Percentiles rank a stretch among this genome's conserved stretches.
phyloP scores from a whole-genome alignment of 106 monocot genomes.

The Acanthochlamys bracteata region DNA sequence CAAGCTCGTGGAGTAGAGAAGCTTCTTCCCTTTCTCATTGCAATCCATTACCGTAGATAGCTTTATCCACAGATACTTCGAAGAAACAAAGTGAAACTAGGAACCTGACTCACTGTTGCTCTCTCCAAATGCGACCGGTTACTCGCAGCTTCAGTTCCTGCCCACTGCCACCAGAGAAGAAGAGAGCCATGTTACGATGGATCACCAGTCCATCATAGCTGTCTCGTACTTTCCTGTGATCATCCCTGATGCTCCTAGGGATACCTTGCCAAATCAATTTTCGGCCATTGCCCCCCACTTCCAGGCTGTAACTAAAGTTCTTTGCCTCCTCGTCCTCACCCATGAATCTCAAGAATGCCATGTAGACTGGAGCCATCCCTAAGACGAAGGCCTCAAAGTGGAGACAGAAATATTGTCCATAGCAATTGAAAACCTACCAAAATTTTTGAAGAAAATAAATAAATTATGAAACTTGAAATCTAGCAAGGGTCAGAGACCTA shows the following conservation, averaged over 20 bases:
- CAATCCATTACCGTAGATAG: background rate
- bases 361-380: constrained; percentile 3
- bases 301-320: constrained; percentile 5
- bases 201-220: constrained; percentile 2
- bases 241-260: constrained; percentile 4
- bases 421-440: background rate
- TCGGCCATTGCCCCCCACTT: constrained; percentile 3
- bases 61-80: background rate
- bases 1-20: no score
- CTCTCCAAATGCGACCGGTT: background rate
- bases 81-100: background rate
- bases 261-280: constrained; percentile 1
- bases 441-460: background rate
- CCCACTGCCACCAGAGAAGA: constrained; percentile 1
- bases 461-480: background rate
- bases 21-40: no score
- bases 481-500: no score
- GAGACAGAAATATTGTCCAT: background rate
- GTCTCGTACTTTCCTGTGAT: constrained; percentile 2
- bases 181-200: constrained; percentile 4
- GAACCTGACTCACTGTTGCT: constrained; percentile 1
- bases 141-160: constrained; percentile 5
- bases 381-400: constrained; percentile 4
- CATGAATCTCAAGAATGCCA: constrained; percentile 9
- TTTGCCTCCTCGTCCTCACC: constrained; percentile 1